Evolutionary conservation across 2,329 filamentous ascomycete species (phyloP).

Genomic region (Penicillium sp.): DNA sequence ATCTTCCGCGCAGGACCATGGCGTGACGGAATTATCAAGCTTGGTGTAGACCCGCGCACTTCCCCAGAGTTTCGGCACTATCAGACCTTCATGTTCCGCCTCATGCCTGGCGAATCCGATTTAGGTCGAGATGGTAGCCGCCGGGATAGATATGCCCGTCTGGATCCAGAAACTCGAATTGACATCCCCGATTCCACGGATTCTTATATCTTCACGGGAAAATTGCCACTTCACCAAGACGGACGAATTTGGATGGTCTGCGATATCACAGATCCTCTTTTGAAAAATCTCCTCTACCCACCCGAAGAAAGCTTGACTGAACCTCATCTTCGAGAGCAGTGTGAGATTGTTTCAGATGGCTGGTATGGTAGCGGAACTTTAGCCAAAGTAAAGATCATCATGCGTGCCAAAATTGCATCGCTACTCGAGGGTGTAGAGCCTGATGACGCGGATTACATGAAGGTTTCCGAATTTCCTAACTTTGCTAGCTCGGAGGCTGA

Average conservation of each 20-base stretch:
- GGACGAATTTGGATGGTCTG: slow-evolving; percentile 94
- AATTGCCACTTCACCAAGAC: slow-evolving; percentile 67
- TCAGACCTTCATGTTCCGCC: slow-evolving; percentile 85
- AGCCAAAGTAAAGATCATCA: slow-evolving; percentile 80
- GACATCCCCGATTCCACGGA: slow-evolving; percentile 4
- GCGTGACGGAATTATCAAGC: slow-evolving; percentile 81
- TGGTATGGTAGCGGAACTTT: slow-evolving; percentile 84
- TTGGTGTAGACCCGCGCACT: slow-evolving; percentile 80
- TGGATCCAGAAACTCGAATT: slow-evolving; percentile 1
- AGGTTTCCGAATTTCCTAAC: slow-evolving; percentile 42
- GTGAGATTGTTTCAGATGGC: slow-evolving; percentile 66
- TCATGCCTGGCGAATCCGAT: slow-evolving; percentile 47
- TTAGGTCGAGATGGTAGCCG: slow-evolving; percentile 33
- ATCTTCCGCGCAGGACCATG: slow-evolving; percentile 92
- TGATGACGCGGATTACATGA: slow-evolving; percentile 37
- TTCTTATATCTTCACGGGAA: slow-evolving; percentile 79
- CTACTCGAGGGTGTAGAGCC: slow-evolving; percentile 50
- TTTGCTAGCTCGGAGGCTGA: slow-evolving; percentile 24
- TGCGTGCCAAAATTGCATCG: slow-evolving; percentile 80
- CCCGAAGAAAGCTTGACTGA: slow-evolving; percentile 44
- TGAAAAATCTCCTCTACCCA: slow-evolving; percentile 65
- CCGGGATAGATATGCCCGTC: slow-evolving; percentile 29
- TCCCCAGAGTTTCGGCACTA: slow-evolving; percentile 77
- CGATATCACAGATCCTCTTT: slow-evolving; percentile 80
- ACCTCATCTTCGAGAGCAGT: slow-evolving; percentile 53